Percentiles rank a stretch among this genome's conserved stretches.
phyloP scores from a whole-genome alignment of 495 filamentous ascomycete genomes.

The Penicillium argentinense region DNA sequence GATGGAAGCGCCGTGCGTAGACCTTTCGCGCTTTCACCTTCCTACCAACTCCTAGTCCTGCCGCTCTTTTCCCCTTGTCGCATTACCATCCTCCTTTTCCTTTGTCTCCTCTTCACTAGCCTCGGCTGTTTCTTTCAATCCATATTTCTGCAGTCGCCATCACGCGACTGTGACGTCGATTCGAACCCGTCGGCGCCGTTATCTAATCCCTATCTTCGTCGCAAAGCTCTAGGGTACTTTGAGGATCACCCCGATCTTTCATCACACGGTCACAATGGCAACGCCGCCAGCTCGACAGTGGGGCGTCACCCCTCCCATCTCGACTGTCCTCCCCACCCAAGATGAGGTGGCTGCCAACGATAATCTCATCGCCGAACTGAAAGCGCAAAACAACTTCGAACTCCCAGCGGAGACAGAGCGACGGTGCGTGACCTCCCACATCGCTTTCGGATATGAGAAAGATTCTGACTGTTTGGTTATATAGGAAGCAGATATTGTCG shows the following conservation, averaged over 20 bases:
- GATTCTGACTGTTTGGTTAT: too few relatives aligned
- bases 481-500: constrained; percentile 56
- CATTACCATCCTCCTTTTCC: constrained; percentile 1
- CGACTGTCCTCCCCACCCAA: constrained; percentile 68
- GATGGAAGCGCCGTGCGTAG: constrained; percentile 14
- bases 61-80: constrained; percentile 12
- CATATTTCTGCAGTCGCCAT: background rate
- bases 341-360: constrained; percentile 73
- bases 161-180: constrained; percentile 9
- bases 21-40: constrained; percentile 4
- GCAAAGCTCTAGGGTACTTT: constrained; percentile 13
- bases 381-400: constrained; percentile 88
- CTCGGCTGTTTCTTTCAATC: background rate
- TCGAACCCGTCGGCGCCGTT: constrained; percentile 11
- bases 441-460: too few relatives aligned
- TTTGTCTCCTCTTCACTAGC: too few relatives aligned
- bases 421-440: constrained; percentile 58
- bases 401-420: constrained; percentile 73
- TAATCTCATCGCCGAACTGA: constrained; percentile 75
- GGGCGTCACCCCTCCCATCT: constrained; percentile 87
- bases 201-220: constrained; percentile 27
- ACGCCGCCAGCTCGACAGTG: constrained; percentile 54
- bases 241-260: constrained; percentile 5
- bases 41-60: constrained; percentile 9
- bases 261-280: constrained; percentile 49